Conservation (phyloP, 805 yeast species). For the Wickerhamomyces hampshirensis region DNA sequence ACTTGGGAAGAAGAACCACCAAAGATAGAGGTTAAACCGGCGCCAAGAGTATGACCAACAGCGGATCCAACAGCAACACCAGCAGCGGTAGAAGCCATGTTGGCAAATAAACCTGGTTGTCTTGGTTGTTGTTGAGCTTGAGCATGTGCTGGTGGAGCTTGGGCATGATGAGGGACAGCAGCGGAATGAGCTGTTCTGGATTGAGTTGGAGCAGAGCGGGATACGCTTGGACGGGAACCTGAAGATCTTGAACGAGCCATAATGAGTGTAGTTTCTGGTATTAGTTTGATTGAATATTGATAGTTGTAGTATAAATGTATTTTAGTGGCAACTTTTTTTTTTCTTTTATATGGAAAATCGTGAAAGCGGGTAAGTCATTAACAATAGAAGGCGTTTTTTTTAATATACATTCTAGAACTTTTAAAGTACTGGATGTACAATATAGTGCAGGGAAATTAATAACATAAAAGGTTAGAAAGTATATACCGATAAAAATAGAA, state of each 20-base stretch:
- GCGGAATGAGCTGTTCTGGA: constrained; percentile 78
- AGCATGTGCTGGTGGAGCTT: constrained; percentile 44
- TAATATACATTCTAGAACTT: no score
- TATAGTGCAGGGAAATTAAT: no score
- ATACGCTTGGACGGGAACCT: constrained; percentile 41
- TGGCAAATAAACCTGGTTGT: constrained; percentile 87
- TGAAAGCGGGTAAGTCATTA: neutral
- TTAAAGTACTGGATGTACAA: no score
- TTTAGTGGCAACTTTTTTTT: neutral
- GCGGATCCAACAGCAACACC: constrained; percentile 99
- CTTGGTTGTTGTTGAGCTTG: constrained; percentile 48
- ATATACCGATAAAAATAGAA: no score
- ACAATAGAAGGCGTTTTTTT: neutral
- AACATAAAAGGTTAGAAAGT: no score
- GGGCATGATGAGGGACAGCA: constrained; percentile 35
- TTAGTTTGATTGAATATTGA: constrained; percentile 2
- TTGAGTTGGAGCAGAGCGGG: constrained; percentile 35
- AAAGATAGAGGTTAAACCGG: constrained; percentile 85
- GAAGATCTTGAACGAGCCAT: constrained; percentile 46
- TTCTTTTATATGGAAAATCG: neutral
- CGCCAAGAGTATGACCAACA: constrained; percentile 94
- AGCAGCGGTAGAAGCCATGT: constrained; percentile 99
- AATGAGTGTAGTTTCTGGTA: constrained; percentile 6
- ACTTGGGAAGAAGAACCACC: constrained; percentile 69
- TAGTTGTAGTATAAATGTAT: no score